These are phyloP conservation scores for Chaetomium olivaceum DNA, from an alignment of 2,329 filamentous ascomycete species.

Conservation along the genomic window DNA sequence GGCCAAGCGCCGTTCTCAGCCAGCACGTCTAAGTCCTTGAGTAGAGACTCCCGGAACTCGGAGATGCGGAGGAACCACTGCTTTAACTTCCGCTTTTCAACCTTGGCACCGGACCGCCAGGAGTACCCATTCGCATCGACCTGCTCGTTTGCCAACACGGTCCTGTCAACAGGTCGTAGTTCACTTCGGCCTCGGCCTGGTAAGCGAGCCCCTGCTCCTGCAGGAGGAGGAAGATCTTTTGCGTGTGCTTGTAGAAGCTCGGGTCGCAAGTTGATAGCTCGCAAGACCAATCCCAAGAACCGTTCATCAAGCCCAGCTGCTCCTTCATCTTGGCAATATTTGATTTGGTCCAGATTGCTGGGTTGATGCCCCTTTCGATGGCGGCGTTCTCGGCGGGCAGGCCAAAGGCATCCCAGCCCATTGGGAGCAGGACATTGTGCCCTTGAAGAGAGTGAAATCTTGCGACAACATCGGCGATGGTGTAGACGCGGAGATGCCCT, in stretches of 20 bases:
- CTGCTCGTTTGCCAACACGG: constrained; percentile 89
- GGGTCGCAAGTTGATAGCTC: constrained; percentile 84
- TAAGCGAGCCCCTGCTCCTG: constrained; percentile 75
- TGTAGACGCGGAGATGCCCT: constrained; percentile 85
- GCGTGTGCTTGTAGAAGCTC: constrained; percentile 85
- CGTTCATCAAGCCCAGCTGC: constrained; percentile 77
- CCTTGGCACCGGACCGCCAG: constrained; percentile 83
- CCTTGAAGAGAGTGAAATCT: constrained; percentile 75
- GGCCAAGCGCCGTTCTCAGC: constrained; percentile 70
- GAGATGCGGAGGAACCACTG: constrained; percentile 93
- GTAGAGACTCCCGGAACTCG: constrained; percentile 69
- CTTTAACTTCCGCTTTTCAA: constrained; percentile 75
- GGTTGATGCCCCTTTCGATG: constrained; percentile 76
- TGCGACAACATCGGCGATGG: constrained; percentile 82
- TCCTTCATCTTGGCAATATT: constrained; percentile 86
- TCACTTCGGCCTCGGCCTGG: constrained; percentile 79
- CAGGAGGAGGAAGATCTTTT: constrained; percentile 79
- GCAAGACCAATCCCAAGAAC: constrained; percentile 77
- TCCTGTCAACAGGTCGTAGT: constrained; percentile 87
- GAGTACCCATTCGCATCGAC: constrained; percentile 83
- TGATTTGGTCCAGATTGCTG: constrained; percentile 72
- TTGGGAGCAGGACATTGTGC: constrained; percentile 76
- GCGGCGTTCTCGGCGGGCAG: constrained; percentile 90
- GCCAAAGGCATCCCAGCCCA: constrained; percentile 93
- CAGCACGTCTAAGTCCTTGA: constrained; percentile 69